Evolutionary conservation across 1,284 basidiomycete species (phyloP), one percentile per base, ranked within the genome.

Genomic region (Meira miltonrushii): DNA sequence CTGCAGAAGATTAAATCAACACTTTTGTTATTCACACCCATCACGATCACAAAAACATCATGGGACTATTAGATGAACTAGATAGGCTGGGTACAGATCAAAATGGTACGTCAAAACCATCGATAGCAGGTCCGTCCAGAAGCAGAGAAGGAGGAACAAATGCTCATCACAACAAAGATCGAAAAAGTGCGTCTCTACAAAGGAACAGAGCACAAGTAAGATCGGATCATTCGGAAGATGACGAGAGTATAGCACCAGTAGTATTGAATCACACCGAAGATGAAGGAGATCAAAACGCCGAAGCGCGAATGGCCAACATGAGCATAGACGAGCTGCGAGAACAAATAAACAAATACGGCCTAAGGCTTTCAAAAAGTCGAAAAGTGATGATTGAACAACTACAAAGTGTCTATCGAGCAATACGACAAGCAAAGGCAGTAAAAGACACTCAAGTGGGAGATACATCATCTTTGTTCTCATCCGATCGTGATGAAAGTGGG

Each of bases 11-110:
- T 33, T 33, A 33, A 33, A 33, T 33, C 28, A 33, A 33, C 28
- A 33, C 28, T 33, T 33, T 33, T 33, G 28, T n/a, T n/a, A n/a
- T n/a, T n/a, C n/a, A n/a, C n/a, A n/a, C n/a, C 28, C 28, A 33
- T 33, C 28, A 33, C n/a, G n/a, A n/a, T n/a, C n/a, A n/a, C n/a
- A n/a, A n/a, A 33, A 4, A 8, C 28, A 33, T 12, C 7, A 53
- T 53, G 50, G 50, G 50, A 8, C 23, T 53, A 21, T 4, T 53
- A 13, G 50, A 53, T 28, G 50, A 53, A 5, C 39, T 53, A 7
- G 50, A 53, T 23, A 19, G 37, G 15, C 50, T 53, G 25, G 2
- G 6, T 23, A 19, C 17, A n/a, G 13, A 13, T 19, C 39, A 39
- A 17, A 13, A 12, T 15, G 5, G 13, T 21, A 5, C 2, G 3